Base-by-base conservation (phyloP, 148 eudicot genomes). In the Silene latifolia region DNA sequence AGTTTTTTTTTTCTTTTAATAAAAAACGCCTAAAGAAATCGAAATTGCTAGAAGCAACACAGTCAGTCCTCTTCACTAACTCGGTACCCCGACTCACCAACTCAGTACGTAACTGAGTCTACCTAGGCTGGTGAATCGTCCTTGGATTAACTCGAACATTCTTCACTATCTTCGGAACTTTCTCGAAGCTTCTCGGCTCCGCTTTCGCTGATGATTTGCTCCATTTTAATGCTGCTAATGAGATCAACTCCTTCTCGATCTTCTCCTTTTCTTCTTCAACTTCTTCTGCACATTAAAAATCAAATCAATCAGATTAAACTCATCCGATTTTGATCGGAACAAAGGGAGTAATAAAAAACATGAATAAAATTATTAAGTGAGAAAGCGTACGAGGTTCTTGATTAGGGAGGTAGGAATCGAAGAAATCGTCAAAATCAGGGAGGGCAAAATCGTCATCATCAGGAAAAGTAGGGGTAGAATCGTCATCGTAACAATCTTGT, bases 71-170 rank as follows among this genome's bases (percentile, higher is more conserved):
- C 44, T 54, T 6, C 32, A 8, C 24, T 21, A 58, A 60, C 68
- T 63, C 48, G 29, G 42, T 7, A 25, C 72, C 35, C 0, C 35
- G 35, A 32, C 70, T 69, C n/a, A 59, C 47, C 8, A 63, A 62
- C 68, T 63, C 48, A 51, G 42, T 7, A 25, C 71, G 76, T 48
- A 2, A 12, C 56, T 9, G 56, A 72, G 48, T 80, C 72, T 29
- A 44, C 81, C 87, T 91, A 87, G 98, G 98, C 79, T 93, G 98
- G 78, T 93, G 87, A 74, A 93, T 93, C 73, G 82, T 86, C 84
- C 97, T 79, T n/a, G 97, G 98, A 71, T 72, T 89, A 72, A 81
- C 86, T 64, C 81, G 89, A 57, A 77, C 80, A 68, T 76, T 91
- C 72, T 89, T 88, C 67, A 91, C 93, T 35, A 89, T 86, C 89